Evolutionary conservation across 805 yeast species (phyloP), one percentile per base, ranked within the genome.

Genomic region (Diddensiella caesifluorescens): DNA sequence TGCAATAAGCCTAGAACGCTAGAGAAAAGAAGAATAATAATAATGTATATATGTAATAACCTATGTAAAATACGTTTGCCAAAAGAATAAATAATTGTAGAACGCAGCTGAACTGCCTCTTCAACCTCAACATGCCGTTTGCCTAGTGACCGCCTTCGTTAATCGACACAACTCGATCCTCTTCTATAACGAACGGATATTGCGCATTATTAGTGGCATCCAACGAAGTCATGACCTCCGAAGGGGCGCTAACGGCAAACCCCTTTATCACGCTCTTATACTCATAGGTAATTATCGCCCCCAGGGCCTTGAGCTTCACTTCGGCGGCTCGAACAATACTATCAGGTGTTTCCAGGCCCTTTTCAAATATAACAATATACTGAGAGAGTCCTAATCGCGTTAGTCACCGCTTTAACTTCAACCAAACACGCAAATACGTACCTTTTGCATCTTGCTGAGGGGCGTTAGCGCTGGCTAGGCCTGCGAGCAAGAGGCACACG

Each of bases 1-100:
- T 53, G 79, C 86, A 45, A 92, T 90, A 58, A 89, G 89, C 59
- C 67, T 90, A 36, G 98, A 90, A 59, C 70, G 79, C 50, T 72
- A 56, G 56, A 42, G 38, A 39, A 22, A 29, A n/a, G 32, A 9
- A 6, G 15, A 29, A 13, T 29, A 9, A 29, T 29, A 13, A 29
- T 29, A 9, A 29, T 29, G 15, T 25, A 29, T 29, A 29, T n/a
- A n/a, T 7, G 15, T 29, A 29, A 29, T 29, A 29, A n/a, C n/a
- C n/a, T n/a, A n/a, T n/a, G n/a, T n/a, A n/a, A n/a, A n/a, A n/a
- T n/a, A n/a, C n/a, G n/a, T n/a, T n/a, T n/a, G n/a, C n/a, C n/a
- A n/a, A n/a, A n/a, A n/a, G n/a, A n/a, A n/a, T n/a, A n/a, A n/a
- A n/a, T n/a, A n/a, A n/a, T n/a, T n/a, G n/a, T n/a, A n/a, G n/a